Percentiles rank a stretch among this genome's conserved stretches.
These are phyloP conservation scores for Kodamaea nitidulidarum DNA, from an alignment of 805 yeast genomes.

Conservation along the genomic window DNA sequence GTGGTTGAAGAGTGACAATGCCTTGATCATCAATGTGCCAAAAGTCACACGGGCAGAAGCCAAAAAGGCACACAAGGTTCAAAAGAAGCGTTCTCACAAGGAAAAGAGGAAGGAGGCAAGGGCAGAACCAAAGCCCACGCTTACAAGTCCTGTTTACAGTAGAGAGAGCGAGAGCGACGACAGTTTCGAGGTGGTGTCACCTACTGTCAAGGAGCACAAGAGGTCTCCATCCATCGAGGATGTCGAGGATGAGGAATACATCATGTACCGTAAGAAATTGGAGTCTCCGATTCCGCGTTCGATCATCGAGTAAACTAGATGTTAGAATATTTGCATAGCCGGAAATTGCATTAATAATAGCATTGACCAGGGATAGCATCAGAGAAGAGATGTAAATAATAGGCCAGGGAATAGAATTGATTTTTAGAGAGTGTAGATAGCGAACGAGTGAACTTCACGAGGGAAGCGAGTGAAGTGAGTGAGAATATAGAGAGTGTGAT, in stretches of 20 bases:
- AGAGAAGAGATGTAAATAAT: not conserved
- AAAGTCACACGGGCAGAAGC: slow-evolving; percentile 10
- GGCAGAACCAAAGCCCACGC: not conserved
- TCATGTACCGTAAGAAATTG: slow-evolving; percentile 18
- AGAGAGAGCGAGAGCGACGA: not conserved
- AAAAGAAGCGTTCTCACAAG: slow-evolving; percentile 3
- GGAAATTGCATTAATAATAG: not conserved
- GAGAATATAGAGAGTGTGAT: no score
- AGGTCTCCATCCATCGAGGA: slow-evolving; percentile 21
- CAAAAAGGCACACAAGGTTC: not conserved
- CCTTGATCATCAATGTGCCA: slow-evolving; percentile 19
- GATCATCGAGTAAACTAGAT: slow-evolving; percentile 3
- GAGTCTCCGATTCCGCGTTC: slow-evolving; percentile 5
- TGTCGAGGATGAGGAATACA: slow-evolving; percentile 31
- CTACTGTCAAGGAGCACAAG: slow-evolving; percentile 9
- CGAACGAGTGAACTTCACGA: no score
- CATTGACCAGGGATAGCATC: no score
- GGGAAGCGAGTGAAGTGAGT: no score
- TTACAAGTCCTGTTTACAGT: not conserved
- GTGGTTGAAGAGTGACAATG: slow-evolving; percentile 12
- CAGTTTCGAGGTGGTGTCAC: not conserved
- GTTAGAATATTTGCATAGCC: no score
- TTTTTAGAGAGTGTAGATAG: no score
- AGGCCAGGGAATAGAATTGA: no score
- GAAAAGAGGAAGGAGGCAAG: slow-evolving; percentile 1